Conservation (phyloP, 805 yeast genomes). For the Sporopachydermia lactativora region DNA sequence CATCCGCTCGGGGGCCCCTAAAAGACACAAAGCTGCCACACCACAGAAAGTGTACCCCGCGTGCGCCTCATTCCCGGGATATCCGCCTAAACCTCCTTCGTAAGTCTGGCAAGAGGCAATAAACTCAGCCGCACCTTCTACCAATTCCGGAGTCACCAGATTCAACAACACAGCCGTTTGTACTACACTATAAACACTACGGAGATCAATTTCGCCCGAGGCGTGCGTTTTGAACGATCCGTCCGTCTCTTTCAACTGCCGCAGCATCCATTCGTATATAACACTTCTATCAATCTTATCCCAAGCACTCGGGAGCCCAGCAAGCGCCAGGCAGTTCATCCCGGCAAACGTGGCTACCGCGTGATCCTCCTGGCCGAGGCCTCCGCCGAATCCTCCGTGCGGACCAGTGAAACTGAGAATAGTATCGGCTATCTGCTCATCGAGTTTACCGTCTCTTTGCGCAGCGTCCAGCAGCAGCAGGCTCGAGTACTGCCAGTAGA, state of each 20-base stretch:
- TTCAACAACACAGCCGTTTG: conserved; percentile 52
- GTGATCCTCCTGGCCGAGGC: conserved; percentile 69
- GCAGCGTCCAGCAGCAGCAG: conserved; percentile 27
- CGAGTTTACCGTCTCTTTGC: conserved; percentile 9
- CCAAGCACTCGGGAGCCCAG: conserved; percentile 30
- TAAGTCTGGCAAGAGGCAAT: conserved; percentile 63
- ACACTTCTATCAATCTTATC: conserved; percentile 27
- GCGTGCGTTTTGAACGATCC: conserved; percentile 70
- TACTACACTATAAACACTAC: conserved; percentile 62
- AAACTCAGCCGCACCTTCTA: conserved; percentile 42
- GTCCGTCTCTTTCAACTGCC: conserved; percentile 39
- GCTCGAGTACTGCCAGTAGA: conserved; percentile 70
- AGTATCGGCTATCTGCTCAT: conserved; percentile 14
- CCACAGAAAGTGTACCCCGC: conserved; percentile 97
- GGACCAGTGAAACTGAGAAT: conserved; percentile 16
- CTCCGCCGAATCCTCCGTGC: conserved; percentile 77
- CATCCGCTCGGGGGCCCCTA: conserved; percentile 23
- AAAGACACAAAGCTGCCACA: conserved; percentile 41
- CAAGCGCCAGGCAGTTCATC: conserved; percentile 41
- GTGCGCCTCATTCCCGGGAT: conserved; percentile 80
- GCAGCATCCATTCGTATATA: conserved; percentile 50
- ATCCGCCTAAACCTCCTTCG: conserved; percentile 93
- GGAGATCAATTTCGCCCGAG: conserved; percentile 66
- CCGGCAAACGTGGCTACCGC: conserved; percentile 78
- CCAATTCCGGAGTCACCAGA: conserved; percentile 46